Base-by-base conservation (phyloP, 2,329 filamentous ascomycete genomes). In the Mycosphaerella arachidis region DNA sequence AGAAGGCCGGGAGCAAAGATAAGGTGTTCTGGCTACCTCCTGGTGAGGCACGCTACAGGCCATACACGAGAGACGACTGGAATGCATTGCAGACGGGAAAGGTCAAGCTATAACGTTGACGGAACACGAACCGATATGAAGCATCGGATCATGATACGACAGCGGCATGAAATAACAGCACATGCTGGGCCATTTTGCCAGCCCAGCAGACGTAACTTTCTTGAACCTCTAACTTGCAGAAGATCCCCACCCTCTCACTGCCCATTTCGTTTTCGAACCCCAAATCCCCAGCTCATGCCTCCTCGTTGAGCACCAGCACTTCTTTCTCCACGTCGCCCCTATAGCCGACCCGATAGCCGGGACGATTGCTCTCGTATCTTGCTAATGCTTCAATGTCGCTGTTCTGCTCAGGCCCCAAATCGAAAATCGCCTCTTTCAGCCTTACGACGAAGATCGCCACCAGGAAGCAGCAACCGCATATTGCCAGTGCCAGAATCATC, bases 21-120 rank as follows among this genome's bases (percentile, higher is more conserved):
- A 71, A 69, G 50, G 79, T 90, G 74, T 85, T 85, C 67, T 92
- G 89, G 88, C 76, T 92, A 16, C 83, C 81, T 67, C 81, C 80
- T 0, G 83, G 83, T 27, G 79, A 77, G 1, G 61, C 59, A n/a
- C 55, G 55, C 0, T 96, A 96, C 74, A 82, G 85, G 31, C 82
- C 77, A 6, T 96, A 95, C 73, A 76, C 75, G 0, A 73, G 80
- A 60, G 75, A 75, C 58, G 88, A 94, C 48, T 95, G 90, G 91
- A 77, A 82, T 30, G 79, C 78, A 55, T 71, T 96, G 66, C 82
- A 83, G 54, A 84, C 76, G 1, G 91, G 90, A 0, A 80, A 80
- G 60, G 86, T 90, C n/a, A 93, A 86, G 77, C 75, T 94, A 55
- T 54, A n/a, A 40, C 35, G 10, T 37, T n/a, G 13, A 43, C 16